Conservation (phyloP, 2,329 filamentous ascomycete genomes). For the Diaporthe vaccinii region DNA sequence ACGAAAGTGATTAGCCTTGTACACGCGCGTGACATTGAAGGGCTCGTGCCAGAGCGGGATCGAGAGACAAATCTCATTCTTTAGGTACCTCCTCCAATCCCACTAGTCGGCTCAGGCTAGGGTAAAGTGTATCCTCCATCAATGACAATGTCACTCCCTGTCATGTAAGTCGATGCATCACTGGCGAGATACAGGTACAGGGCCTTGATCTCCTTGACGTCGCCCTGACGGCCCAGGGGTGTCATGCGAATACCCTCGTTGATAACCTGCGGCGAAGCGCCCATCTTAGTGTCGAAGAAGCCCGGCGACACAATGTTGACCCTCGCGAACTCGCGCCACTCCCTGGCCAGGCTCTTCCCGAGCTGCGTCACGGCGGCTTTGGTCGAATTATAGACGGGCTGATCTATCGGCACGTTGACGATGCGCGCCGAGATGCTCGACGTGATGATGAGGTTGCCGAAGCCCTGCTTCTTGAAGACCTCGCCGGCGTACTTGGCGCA, state of each 20-base stretch:
- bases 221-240: slow-evolving; percentile 67
- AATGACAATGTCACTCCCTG: slow-evolving; percentile 63
- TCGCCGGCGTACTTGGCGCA: slow-evolving; percentile 59
- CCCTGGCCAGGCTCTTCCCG: slow-evolving; percentile 66
- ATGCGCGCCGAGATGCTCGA: slow-evolving; percentile 64
- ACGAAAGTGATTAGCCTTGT: background rate
- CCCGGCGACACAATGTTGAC: slow-evolving; percentile 40
- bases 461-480: slow-evolving; percentile 58
- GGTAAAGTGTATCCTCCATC: slow-evolving; percentile 54
- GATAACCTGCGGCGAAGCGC: slow-evolving; percentile 56
- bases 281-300: slow-evolving; percentile 70
- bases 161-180: slow-evolving; percentile 64
- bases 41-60: background rate
- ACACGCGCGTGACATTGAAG: background rate
- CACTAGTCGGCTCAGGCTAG: background rate
- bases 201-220: slow-evolving; percentile 76
- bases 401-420: slow-evolving; percentile 66
- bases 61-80: background rate
- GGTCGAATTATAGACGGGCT: slow-evolving; percentile 69
- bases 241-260: slow-evolving; percentile 66
- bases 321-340: slow-evolving; percentile 51
- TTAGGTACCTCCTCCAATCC: background rate
- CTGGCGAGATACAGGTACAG: slow-evolving; percentile 67
- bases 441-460: slow-evolving; percentile 66
- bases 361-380: slow-evolving; percentile 70